phyloP scores from a whole-genome alignment of 805 yeast species.

The Ogataea dorogensis region DNA sequence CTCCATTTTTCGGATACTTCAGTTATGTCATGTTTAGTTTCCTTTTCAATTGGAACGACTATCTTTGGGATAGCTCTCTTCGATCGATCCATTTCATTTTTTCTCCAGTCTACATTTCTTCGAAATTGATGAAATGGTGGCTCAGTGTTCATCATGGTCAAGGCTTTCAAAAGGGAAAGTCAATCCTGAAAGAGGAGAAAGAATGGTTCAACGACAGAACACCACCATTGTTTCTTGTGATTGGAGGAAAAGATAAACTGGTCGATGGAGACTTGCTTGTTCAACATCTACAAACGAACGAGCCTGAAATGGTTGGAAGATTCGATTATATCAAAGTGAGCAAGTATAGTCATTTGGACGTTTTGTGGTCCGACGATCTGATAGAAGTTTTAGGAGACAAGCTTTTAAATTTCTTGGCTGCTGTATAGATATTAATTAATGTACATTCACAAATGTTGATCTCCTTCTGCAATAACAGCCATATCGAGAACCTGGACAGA shows the following conservation, averaged over 20 bases:
- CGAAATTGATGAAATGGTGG: constrained; percentile 93
- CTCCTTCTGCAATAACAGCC: constrained; percentile 76
- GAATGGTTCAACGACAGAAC: constrained; percentile 53
- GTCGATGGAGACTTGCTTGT: constrained; percentile 73
- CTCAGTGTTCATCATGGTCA: constrained; percentile 49
- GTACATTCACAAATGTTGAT: constrained; percentile 22
- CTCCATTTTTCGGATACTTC: constrained; percentile 55
- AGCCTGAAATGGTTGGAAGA: constrained; percentile 41
- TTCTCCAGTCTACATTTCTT: constrained; percentile 80
- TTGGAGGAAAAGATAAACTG: constrained; percentile 70
- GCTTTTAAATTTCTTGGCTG: constrained; percentile 31
- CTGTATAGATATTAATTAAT: constrained; percentile 6
- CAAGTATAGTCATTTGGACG: constrained; percentile 83
- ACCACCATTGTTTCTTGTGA: constrained; percentile 63
- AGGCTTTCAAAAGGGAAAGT: constrained; percentile 40
- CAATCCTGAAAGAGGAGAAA: constrained; percentile 51
- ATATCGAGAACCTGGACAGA: constrained; percentile 80
- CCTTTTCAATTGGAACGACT: constrained; percentile 84
- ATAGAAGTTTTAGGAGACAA: constrained; percentile 60
- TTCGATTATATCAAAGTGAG: constrained; percentile 46
- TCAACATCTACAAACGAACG: constrained; percentile 61
- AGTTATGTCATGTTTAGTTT: constrained; percentile 85
- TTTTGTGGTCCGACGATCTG: constrained; percentile 86
- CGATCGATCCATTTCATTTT: constrained; percentile 77
- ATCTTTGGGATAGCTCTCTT: constrained; percentile 65